These are phyloP conservation scores for Coemansia sp. DNA, from an alignment of 192 early-diverging fungal genomes.

Conservation along the genomic window DNA sequence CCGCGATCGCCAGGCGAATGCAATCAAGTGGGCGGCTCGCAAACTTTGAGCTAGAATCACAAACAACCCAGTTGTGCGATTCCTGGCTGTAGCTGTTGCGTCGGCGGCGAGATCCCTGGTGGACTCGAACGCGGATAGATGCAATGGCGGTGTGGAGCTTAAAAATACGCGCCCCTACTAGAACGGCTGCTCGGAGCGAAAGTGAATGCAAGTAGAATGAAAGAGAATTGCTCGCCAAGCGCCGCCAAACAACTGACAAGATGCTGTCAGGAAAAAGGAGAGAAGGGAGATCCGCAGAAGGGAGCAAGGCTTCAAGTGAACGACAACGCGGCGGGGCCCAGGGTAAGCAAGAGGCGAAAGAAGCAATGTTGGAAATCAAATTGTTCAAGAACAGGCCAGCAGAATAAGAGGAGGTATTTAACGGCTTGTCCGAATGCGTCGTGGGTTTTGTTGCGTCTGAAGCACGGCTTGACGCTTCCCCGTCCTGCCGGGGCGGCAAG, in stretches of 20 bases:
- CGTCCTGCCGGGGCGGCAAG: conserved; percentile 17
- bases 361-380: conserved; percentile 46
- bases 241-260: too few species aligned
- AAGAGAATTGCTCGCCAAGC: not conserved
- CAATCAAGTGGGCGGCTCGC: not conserved
- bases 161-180: too few species aligned
- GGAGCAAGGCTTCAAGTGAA: conserved; percentile 1
- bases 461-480: conserved; percentile 16
- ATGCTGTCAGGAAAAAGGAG: not conserved
- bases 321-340: too few species aligned
- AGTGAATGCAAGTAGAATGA: not conserved
- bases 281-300: too few species aligned
- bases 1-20: not conserved
- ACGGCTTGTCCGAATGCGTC: conserved; percentile 41
- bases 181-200: too few species aligned
- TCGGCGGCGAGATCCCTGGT: too few species aligned
- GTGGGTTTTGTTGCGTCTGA: conserved; percentile 23
- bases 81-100: too few species aligned
- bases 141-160: too few species aligned
- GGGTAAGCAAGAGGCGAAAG: not conserved
- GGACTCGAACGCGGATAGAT: too few species aligned
- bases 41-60: too few species aligned
- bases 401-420: conserved; percentile 50
- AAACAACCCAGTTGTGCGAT: not conserved
- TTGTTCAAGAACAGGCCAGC: conserved; percentile 41